Conservation (phyloP, 345 rosid species). For the Pistacia integerrima region DNA sequence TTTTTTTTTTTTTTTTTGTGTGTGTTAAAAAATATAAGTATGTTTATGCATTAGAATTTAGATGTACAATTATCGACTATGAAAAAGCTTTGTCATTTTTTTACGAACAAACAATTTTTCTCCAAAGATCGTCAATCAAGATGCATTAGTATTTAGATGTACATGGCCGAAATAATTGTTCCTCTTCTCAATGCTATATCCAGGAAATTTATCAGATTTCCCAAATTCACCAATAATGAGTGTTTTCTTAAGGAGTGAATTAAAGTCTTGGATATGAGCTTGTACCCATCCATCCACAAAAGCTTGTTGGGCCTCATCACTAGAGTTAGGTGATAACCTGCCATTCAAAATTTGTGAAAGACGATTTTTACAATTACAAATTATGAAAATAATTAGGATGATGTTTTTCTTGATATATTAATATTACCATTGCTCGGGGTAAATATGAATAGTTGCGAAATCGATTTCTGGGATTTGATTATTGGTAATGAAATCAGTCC, state of each 20-base stretch:
- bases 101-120: too few species aligned
- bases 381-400: background rate
- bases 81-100: too few species aligned
- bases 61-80: too few species aligned
- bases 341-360: background rate
- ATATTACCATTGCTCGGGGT: constrained; percentile 73
- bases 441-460: constrained; percentile 72
- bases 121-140: too few species aligned
- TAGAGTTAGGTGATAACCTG: constrained; percentile 53
- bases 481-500: constrained; percentile 73
- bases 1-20: too few species aligned
- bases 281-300: constrained; percentile 58
- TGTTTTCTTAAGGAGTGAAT: constrained; percentile 50
- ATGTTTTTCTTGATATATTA: background rate
- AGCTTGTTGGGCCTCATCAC: constrained; percentile 34
- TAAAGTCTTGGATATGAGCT: constrained; percentile 50
- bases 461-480: constrained; percentile 60
- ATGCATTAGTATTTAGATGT: too few species aligned
- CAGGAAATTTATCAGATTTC: constrained; percentile 46
- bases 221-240: constrained; percentile 66
- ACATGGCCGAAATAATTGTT: constrained; percentile 46
- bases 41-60: too few species aligned
- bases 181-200: constrained; percentile 52
- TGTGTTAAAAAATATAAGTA: too few species aligned
- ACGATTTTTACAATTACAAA: too few species aligned